phyloP scores from a whole-genome alignment of 192 early-diverging fungal genomes.

The Linnemannia zychae region DNA sequence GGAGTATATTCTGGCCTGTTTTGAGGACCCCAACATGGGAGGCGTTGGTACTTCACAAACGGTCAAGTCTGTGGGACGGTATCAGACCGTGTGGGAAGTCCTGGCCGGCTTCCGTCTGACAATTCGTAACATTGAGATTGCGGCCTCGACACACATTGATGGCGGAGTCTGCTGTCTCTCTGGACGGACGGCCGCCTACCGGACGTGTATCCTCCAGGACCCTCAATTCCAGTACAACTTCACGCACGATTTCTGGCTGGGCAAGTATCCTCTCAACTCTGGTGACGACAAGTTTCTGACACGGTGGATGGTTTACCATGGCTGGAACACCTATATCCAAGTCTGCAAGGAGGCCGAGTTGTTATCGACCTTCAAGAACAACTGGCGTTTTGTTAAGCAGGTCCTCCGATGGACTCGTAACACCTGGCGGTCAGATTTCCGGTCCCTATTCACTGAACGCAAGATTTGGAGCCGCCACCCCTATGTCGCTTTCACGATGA shows the following conservation, averaged over 20 bases:
- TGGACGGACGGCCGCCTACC: conserved; percentile 79
- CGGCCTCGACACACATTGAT: conserved; percentile 80
- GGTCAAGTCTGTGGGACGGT: conserved; percentile 70
- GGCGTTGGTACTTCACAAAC: conserved; percentile 78
- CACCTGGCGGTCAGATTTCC: conserved; percentile 79
- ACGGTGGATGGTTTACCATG: conserved; percentile 78
- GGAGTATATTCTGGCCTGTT: conserved; percentile 76
- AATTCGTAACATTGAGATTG: conserved; percentile 81
- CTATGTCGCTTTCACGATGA: conserved; percentile 80
- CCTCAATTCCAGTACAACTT: conserved; percentile 80
- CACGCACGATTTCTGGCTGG: conserved; percentile 78
- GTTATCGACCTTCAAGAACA: conserved; percentile 80
- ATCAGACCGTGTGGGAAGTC: conserved; percentile 80
- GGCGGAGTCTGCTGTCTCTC: conserved; percentile 84
- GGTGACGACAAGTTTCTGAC: conserved; percentile 85
- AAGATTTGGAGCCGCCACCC: conserved; percentile 78
- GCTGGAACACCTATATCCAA: conserved; percentile 79
- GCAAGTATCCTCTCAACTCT: conserved; percentile 78
- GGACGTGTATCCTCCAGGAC: conserved; percentile 76
- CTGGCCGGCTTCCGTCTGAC: conserved; percentile 78
- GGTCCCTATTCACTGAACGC: conserved; percentile 73
- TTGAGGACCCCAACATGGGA: conserved; percentile 79
- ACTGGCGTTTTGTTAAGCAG: conserved; percentile 81
- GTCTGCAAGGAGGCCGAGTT: conserved; percentile 77
- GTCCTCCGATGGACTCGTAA: conserved; percentile 83